Evolutionary conservation across 1,284 basidiomycete genomes (phyloP), one percentile per base, ranked within the genome.

Genomic region (Tranzscheliella williamsii): DNA sequence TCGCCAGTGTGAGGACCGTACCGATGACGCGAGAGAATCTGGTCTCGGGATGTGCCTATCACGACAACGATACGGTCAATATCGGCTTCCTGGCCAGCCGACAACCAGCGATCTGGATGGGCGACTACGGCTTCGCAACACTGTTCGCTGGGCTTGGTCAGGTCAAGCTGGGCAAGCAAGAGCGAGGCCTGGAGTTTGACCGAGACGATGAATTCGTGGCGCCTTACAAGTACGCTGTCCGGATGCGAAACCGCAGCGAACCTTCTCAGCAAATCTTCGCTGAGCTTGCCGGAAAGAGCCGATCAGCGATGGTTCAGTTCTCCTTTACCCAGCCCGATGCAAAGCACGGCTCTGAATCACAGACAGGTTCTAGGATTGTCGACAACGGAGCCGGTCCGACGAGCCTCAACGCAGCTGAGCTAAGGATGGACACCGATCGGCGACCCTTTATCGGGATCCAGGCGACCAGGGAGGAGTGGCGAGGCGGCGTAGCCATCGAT

Each of bases 21-120:
- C 61, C 61, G 5, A 56, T 60, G 55, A 55, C 60, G 6, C 48
- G 61, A 3, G 45, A 56, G 34, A 67, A 68, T 21, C 29, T 46
- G 2, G 53, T 65, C 18, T 56, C 50, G n/a, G 43, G 44, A 17
- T 52, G 46, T 8, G 55, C 60, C 2, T 68, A 68, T 21, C 52
- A 68, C 41, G 51, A 54, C 45, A 54, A 67, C 22, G 64, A 67
- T 21, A 60, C 50, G 1, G 36, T 43, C 41, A 48, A 52, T 16
- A 54, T 55, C 21, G 64, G 64, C 21, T 49, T 53, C 22, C 38
- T 67, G 9, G 50, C 44, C 4, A 48, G 45, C 13, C 40, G 64
- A 2, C 64, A 67, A 69, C 89, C 89, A 0, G 89, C 89, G 0
- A 90, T 91, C 34, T 91, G 89, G 89, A 91, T 91, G 89, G 89